A percentile compares a stretch with the other conserved stretches of the same genome.
phyloP scores from a whole-genome alignment of 805 yeast genomes.

The Candida koratica region DNA sequence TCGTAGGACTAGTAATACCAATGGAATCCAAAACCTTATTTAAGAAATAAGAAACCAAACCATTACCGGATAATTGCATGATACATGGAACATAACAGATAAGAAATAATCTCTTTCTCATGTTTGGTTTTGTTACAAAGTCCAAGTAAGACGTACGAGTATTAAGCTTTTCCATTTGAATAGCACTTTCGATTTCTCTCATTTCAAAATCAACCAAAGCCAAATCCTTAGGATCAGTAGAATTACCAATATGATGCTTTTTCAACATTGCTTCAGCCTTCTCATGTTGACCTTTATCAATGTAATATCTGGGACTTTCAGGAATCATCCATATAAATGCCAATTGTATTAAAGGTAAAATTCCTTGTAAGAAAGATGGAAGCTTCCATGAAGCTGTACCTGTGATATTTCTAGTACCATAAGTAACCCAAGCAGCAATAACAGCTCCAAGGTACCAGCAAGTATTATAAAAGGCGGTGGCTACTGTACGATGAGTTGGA shows the following conservation, averaged over 20 bases:
- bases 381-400: constrained; percentile 48
- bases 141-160: constrained; percentile 13
- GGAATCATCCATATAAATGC: constrained; percentile 39
- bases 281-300: constrained; percentile 38
- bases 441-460: constrained; percentile 55
- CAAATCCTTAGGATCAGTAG: constrained; percentile 13
- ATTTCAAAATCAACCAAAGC: constrained; percentile 15
- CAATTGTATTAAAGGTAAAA: constrained; percentile 42
- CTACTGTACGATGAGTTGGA: constrained; percentile 41
- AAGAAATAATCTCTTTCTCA: constrained; percentile 15
- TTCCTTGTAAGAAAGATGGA: constrained; percentile 50
- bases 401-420: constrained; percentile 33
- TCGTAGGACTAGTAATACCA: constrained; percentile 46
- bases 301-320: constrained; percentile 46
- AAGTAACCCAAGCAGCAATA: constrained; percentile 49
- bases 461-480: constrained; percentile 46
- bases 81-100: constrained; percentile 11
- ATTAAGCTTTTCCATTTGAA: constrained; percentile 15
- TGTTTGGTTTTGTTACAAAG: constrained; percentile 12
- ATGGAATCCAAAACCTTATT: constrained; percentile 48
- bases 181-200: constrained; percentile 15
- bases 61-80: constrained; percentile 42
- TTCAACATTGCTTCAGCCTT: constrained; percentile 42
- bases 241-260: constrained; percentile 39
- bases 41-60: constrained; percentile 49